Evolutionary conservation across 352 stramenopile genomes (phyloP).

Genomic region (Phytophthora fragariaefolia): DNA sequence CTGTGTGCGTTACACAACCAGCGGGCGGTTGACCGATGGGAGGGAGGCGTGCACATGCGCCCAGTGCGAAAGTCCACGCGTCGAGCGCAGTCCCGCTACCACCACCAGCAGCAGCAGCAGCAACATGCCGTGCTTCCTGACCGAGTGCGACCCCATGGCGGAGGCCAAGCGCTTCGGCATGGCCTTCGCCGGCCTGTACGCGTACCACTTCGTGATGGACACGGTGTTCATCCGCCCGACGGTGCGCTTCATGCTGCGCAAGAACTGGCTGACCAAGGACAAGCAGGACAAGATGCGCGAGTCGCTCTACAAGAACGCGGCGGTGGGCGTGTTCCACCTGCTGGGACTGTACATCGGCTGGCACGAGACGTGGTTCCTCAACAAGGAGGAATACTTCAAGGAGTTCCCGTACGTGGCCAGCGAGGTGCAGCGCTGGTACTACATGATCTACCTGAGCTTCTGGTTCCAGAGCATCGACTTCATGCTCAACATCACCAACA

Average conservation of each 20-base stretch:
- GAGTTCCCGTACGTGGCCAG: conserved; percentile 54
- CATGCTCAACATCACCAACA: conserved; percentile 84
- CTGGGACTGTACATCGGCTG: conserved; percentile 68
- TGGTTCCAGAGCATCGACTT: conserved; percentile 88
- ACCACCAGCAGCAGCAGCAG: background rate
- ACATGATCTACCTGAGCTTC: conserved; percentile 86
- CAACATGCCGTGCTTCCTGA: conserved; percentile 77
- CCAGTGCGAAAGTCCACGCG: conserved; percentile 44
- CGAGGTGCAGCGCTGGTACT: conserved; percentile 79
- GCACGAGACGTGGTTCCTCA: conserved; percentile 78
- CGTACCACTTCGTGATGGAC: conserved; percentile 79
- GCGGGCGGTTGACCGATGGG: background rate
- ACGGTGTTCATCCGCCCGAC: conserved; percentile 62
- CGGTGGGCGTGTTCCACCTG: conserved; percentile 66
- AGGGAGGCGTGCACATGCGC: conserved; percentile 23
- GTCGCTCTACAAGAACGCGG: conserved; percentile 84
- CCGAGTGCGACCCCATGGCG: conserved; percentile 55
- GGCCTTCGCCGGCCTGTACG: conserved; percentile 62
- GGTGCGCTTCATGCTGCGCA: conserved; percentile 49
- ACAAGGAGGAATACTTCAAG: conserved; percentile 71
- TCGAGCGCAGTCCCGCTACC: conserved; percentile 21
- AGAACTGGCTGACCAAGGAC: conserved; percentile 52
- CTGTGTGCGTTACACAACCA: conserved; percentile 11
- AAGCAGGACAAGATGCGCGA: conserved; percentile 87
- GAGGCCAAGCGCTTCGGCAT: conserved; percentile 71